Base-by-base conservation (phyloP, 1,284 basidiomycete species). In the Ustilago nuda region DNA sequence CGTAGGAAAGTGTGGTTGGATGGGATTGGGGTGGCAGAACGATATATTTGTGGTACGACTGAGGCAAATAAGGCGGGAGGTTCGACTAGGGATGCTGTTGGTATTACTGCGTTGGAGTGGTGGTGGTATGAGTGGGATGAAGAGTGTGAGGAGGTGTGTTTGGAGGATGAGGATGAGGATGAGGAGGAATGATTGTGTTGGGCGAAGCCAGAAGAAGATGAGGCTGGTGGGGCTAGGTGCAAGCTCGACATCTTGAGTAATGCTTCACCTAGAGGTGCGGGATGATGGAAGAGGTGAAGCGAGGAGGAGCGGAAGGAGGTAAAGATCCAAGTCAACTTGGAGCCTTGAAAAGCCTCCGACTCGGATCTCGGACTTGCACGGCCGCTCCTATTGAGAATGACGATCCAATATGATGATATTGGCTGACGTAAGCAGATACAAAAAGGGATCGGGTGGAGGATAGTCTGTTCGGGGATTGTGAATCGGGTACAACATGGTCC, bases 11-110 rank as follows among this genome's bases (percentile, higher is more conserved):
- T 39, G 27, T 76, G 76, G 35, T 68, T 80, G 12, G 64, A 61
- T 4, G 75, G 66, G 0, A 67, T 43, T 0, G 78, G 79, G 13
- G 79, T 78, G 0, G 70, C 76, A 5, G 71, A 79, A 13, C 83
- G 81, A 33, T 79, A 83, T 58, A 84, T 82, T 43, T 80, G 73
- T 0, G 82, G 80, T 17, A 76, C 81, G 3, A 84, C 81, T 1
- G 74, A 64, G 4, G 81, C 72, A 52, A 83, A 84, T 0, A 72
- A 56, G 0, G 77, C 63, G 6, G 83, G 83, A 11, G 82, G 82
- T 9, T 76, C 63, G 13, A 81, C 66, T 19, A 80, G 53, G 1
- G 76, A 52, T 8, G 79, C 74, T 39, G 66, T 66, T 17, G 73
- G 70, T 43, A 75, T 66, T 32, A 57, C 43, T n/a, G 65, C 27